Conservation (phyloP, 441 rosid species). For the Pelargonium myrrhifolium region DNA sequence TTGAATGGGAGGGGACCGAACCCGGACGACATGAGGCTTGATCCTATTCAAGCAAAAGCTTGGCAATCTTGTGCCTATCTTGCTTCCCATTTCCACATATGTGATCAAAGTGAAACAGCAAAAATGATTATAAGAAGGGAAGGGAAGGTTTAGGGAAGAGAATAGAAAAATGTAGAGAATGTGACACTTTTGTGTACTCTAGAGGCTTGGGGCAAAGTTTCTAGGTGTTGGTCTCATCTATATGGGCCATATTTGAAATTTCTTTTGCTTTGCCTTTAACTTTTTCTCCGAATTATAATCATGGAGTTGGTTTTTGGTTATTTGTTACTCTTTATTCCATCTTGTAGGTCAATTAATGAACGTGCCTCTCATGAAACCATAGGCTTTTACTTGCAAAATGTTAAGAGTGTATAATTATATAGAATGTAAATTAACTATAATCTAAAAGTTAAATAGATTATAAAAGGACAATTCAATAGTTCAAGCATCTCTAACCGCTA, state of each 20-base stretch:
- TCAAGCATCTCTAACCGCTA: too few species aligned
- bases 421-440: too few species aligned
- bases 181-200: not conserved
- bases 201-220: too few species aligned
- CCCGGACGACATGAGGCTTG: constrained; percentile 55
- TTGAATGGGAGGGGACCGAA: constrained; percentile 58
- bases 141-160: not conserved
- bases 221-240: too few species aligned
- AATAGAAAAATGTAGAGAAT: too few species aligned
- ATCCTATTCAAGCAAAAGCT: constrained; percentile 70
- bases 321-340: not conserved
- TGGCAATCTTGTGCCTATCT: constrained; percentile 46
- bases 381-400: too few species aligned
- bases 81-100: constrained; percentile 30
- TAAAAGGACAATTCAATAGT: too few species aligned
- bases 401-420: too few species aligned
- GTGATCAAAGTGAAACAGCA: not conserved
- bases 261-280: not conserved
- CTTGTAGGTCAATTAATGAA: not conserved
- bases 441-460: too few species aligned
- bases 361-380: not conserved
- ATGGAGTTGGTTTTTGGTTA: not conserved
- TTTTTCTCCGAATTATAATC: not conserved
- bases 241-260: not conserved
- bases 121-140: not conserved